These are phyloP conservation scores for Neocatenulostroma microsporum DNA, from an alignment of 2,329 filamentous ascomycete species.

Conservation along the genomic window DNA sequence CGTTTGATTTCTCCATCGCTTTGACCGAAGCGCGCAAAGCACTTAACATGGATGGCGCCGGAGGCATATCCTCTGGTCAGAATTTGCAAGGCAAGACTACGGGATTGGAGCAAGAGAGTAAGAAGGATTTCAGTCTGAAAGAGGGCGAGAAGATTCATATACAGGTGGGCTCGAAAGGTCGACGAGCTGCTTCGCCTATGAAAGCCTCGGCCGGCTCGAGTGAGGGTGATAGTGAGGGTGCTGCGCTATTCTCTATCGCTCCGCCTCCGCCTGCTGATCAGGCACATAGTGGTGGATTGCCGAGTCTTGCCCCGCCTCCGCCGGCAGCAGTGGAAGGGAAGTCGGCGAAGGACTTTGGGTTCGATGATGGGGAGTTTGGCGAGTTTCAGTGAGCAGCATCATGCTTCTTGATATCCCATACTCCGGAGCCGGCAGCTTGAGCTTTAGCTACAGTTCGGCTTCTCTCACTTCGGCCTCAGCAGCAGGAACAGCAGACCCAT, in stretches of 20 bases:
- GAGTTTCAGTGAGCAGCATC: constrained; percentile 53
- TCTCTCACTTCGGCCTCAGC: constrained; percentile 24
- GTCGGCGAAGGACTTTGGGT: constrained; percentile 58
- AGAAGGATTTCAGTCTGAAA: constrained; percentile 75
- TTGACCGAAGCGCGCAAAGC: constrained; percentile 70
- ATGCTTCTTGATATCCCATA: background rate
- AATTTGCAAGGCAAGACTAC: constrained; percentile 13
- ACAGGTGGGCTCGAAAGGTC: constrained; percentile 57
- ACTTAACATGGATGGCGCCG: constrained; percentile 50
- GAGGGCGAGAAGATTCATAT: constrained; percentile 85
- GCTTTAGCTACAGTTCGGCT: too few species aligned
- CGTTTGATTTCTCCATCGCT: constrained; percentile 76
- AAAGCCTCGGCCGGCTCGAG: constrained; percentile 33
- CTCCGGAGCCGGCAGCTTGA: too few species aligned
- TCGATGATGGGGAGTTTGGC: constrained; percentile 82
- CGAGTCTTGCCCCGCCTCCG: constrained; percentile 61
- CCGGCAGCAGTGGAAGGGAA: constrained; percentile 33
- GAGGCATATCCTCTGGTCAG: constrained; percentile 44
- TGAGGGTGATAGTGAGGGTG: constrained; percentile 32
- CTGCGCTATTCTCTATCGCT: constrained; percentile 62
- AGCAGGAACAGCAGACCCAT: constrained; percentile 30
- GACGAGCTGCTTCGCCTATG: constrained; percentile 22
- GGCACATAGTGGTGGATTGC: constrained; percentile 33
- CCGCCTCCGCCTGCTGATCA: constrained; percentile 55
- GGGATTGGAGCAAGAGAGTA: constrained; percentile 43